A percentile compares a stretch with the other conserved stretches of the same genome.
phyloP scores from a whole-genome alignment of 495 filamentous ascomycete species.

The Tuber melanosporum region DNA sequence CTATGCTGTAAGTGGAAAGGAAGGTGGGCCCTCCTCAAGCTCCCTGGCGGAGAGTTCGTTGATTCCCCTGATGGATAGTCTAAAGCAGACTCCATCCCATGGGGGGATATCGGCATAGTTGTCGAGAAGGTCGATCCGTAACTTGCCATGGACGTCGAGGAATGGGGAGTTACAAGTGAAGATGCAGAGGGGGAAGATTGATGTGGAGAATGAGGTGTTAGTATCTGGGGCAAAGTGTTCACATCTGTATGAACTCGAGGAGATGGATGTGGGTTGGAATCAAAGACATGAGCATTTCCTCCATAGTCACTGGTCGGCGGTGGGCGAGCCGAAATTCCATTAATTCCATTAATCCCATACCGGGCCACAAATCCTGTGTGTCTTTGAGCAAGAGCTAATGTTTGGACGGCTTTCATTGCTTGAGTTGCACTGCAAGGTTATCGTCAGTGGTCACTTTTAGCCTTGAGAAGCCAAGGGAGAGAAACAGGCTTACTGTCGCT shows the following conservation, averaged over 20 bases:
- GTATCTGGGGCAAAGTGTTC: conserved; percentile 36
- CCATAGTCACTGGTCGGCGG: conserved; percentile 39
- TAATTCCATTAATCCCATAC: conserved; percentile 39
- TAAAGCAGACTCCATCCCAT: conserved; percentile 25
- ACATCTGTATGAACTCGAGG: conserved; percentile 38
- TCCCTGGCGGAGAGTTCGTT: conserved; percentile 26
- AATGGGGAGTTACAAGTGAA: conserved; percentile 36
- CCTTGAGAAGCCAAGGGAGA: conserved; percentile 2
- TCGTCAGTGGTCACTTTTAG: conserved; percentile 11
- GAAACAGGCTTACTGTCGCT: conserved; percentile 38
- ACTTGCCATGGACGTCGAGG: conserved; percentile 29
- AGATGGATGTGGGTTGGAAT: conserved; percentile 34
- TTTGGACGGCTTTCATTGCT: conserved; percentile 41
- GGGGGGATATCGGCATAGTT: conserved; percentile 28
- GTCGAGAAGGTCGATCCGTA: conserved; percentile 36
- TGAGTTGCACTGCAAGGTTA: conserved; percentile 36
- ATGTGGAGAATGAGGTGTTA: conserved; percentile 35
- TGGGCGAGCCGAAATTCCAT: conserved; percentile 32
- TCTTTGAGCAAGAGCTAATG: conserved; percentile 36
- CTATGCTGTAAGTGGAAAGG: conserved; percentile 41
- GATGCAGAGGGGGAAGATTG: conserved; percentile 35
- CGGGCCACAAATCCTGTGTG: conserved; percentile 37
- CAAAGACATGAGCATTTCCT: conserved; percentile 41
- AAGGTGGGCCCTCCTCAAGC: conserved; percentile 37
- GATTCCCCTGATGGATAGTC: conserved; percentile 34